These are phyloP conservation scores for Solanum hybrid DNA, from an alignment of 305 asterid species.

Conservation along the genomic window DNA sequence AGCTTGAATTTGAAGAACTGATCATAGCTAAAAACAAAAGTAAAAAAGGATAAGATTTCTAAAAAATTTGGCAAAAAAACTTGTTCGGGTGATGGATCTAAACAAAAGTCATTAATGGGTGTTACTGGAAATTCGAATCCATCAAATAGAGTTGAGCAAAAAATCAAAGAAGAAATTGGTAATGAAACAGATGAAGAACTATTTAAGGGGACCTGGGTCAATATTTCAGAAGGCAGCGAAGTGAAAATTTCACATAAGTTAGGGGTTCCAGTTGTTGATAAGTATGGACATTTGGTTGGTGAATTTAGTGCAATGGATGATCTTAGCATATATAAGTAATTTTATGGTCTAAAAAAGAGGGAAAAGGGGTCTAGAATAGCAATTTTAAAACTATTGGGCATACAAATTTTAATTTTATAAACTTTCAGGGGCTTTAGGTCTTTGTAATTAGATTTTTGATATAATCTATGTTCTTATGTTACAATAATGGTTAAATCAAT, in stretches of 20 bases:
- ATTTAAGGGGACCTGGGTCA: background rate
- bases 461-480: background rate
- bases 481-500: background rate
- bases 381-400: background rate
- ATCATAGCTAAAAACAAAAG: no score
- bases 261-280: constrained; percentile 26
- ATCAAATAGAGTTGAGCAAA: background rate
- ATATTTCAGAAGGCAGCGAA: background rate
- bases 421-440: background rate
- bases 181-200: background rate
- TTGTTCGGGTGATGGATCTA: background rate
- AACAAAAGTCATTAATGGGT: background rate
- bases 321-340: background rate
- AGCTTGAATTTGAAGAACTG: no score
- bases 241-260: constrained; percentile 7
- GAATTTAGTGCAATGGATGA: constrained; percentile 40
- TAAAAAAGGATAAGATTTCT: no score
- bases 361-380: no score
- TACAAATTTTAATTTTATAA: background rate
- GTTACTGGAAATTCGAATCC: background rate
- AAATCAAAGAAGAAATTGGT: no score
- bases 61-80: background rate
- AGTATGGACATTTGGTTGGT: constrained; percentile 31
- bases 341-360: no score
- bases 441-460: no score